Conservation (phyloP, 2,329 filamentous ascomycete genomes). For the Mycosphaerelloides madeirae region DNA sequence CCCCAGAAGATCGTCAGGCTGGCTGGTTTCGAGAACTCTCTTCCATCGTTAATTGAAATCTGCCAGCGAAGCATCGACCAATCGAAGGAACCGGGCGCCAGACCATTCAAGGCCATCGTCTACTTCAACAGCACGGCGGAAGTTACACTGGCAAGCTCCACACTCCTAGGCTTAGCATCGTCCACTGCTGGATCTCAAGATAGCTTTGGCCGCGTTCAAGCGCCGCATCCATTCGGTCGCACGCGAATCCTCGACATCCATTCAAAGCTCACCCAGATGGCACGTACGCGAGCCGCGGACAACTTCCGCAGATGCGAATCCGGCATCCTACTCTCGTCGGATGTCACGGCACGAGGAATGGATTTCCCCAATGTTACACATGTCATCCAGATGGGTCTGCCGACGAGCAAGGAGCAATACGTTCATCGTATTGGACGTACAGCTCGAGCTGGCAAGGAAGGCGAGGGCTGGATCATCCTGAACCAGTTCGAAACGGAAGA, state of each 20-base stretch:
- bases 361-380: slow-evolving; percentile 51
- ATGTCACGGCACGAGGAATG: slow-evolving; percentile 51
- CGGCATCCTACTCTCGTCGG: slow-evolving; percentile 48
- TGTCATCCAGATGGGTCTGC: slow-evolving; percentile 49
- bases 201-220: slow-evolving; percentile 24
- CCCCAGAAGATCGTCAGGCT: slow-evolving; percentile 71
- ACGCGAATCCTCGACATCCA: slow-evolving; percentile 63
- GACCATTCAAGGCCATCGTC: slow-evolving; percentile 90
- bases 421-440: slow-evolving; percentile 51
- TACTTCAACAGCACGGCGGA: slow-evolving; percentile 79
- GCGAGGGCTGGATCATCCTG: slow-evolving; percentile 65
- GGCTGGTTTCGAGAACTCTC: slow-evolving; percentile 66
- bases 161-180: slow-evolving; percentile 49
- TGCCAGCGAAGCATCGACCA: slow-evolving; percentile 42
- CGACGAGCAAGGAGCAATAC: slow-evolving; percentile 44
- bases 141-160: slow-evolving; percentile 59
- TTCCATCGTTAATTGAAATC: slow-evolving; percentile 75
- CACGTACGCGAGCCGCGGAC: slow-evolving; percentile 67
- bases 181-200: slow-evolving; percentile 12
- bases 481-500: slow-evolving; percentile 49
- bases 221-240: slow-evolving; percentile 26
- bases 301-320: slow-evolving; percentile 61
- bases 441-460: slow-evolving; percentile 65
- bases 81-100: slow-evolving; percentile 35
- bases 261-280: slow-evolving; percentile 65